Evolutionary conservation across 495 filamentous ascomycete genomes (phyloP).

Genomic region (Penicillium paradoxum): DNA sequence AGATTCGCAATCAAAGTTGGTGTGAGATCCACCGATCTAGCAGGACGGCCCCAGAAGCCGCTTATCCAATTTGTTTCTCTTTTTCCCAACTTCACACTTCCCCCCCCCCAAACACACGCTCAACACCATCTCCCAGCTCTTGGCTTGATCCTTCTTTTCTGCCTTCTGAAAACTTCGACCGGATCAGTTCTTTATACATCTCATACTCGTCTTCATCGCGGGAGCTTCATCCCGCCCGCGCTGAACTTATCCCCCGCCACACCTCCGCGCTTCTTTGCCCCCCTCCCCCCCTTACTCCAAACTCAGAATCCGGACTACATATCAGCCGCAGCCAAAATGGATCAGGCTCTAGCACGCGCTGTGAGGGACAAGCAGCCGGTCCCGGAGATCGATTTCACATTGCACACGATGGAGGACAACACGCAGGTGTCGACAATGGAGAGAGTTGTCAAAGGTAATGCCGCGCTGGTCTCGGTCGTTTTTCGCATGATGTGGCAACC

Average conservation of each 20-base stretch:
- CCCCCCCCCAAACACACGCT: neutral
- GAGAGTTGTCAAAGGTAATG: slow-evolving; percentile 91
- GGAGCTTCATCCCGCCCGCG: slow-evolving; percentile 15
- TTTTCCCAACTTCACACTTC: slow-evolving; percentile 16
- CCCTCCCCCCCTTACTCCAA: slow-evolving; percentile 18
- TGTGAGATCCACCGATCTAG: slow-evolving; percentile 7
- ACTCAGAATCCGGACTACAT: neutral
- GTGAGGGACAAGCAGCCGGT: slow-evolving; percentile 88
- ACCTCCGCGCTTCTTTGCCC: slow-evolving; percentile 15
- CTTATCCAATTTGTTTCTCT: slow-evolving; percentile 28
- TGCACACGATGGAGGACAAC: slow-evolving; percentile 98
- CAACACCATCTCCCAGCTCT: neutral
- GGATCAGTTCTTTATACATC: neutral
- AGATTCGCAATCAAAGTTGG: neutral
- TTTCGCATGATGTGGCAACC: slow-evolving; percentile 5
- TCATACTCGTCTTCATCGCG: slow-evolving; percentile 6
- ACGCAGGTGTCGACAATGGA: slow-evolving; percentile 90
- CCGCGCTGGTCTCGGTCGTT: slow-evolving; percentile 3
- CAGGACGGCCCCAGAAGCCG: slow-evolving; percentile 11
- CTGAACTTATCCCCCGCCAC: slow-evolving; percentile 18
- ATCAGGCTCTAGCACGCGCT: slow-evolving; percentile 56
- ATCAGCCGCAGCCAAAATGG: slow-evolving; percentile 31
- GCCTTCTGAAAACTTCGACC: neutral
- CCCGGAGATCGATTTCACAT: slow-evolving; percentile 96
- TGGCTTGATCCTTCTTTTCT: neutral